A percentile compares a stretch with the other conserved stretches of the same genome.
phyloP scores from a whole-genome alignment of 2,329 filamentous ascomycete genomes.

The Aspergillus fijiensis region DNA sequence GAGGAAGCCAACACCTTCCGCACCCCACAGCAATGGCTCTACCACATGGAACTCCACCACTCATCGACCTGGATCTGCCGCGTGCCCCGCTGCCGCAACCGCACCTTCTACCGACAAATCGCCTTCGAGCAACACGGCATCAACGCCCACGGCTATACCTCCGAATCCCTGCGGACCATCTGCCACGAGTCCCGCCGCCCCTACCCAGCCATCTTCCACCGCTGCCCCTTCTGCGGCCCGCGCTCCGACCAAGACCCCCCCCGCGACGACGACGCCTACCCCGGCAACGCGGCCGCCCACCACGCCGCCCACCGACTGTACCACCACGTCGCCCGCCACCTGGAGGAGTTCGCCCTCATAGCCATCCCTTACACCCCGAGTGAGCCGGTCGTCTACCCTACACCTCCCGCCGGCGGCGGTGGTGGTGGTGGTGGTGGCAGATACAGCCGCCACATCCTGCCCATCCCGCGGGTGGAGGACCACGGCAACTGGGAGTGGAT shows the following conservation, averaged over 20 bases:
- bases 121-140: not conserved
- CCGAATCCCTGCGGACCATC: not conserved
- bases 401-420: no score
- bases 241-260: not conserved
- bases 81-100: not conserved
- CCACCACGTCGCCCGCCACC: not conserved
- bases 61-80: not conserved
- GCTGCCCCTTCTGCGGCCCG: not conserved
- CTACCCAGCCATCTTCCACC: not conserved
- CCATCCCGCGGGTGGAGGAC: no score
- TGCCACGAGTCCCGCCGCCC: not conserved
- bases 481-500: no score
- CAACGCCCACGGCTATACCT: not conserved
- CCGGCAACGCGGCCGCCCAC: not conserved
- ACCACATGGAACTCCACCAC: not conserved
- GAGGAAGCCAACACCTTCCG: not conserved
- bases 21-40: not conserved
- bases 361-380: not conserved
- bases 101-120: not conserved
- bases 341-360: not conserved
- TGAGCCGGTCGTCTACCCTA: no score
- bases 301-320: not conserved
- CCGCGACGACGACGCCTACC: not conserved
- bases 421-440: no score
- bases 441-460: no score